Conservation (phyloP, 2,329 filamentous ascomycete genomes). For the Coleophoma crateriformis region DNA sequence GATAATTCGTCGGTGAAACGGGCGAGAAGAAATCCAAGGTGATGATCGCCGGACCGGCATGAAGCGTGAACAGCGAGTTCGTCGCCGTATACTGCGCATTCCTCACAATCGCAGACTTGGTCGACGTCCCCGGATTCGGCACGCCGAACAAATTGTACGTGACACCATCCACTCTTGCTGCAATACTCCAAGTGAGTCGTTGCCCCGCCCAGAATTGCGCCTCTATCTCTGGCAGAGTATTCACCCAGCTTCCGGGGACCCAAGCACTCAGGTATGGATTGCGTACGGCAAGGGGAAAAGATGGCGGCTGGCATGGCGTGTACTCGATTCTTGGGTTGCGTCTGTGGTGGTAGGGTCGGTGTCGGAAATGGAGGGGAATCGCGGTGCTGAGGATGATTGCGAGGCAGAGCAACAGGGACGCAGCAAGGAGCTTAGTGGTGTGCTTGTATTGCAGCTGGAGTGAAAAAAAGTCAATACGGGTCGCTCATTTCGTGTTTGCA, state of each 20-base stretch:
- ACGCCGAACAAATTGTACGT: constrained; percentile 27
- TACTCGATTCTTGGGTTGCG: neutral
- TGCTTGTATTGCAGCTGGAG: neutral
- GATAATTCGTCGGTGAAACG: constrained; percentile 25
- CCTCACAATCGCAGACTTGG: constrained; percentile 14
- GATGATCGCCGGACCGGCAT: constrained; percentile 19
- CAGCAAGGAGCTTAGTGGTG: neutral
- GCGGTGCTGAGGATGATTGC: neutral
- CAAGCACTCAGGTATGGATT: constrained; percentile 28
- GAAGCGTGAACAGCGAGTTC: constrained; percentile 23
- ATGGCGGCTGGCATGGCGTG: neutral
- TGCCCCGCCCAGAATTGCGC: constrained; percentile 29
- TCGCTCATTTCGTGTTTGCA: too few species aligned
- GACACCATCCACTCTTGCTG: constrained; percentile 25
- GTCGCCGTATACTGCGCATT: constrained; percentile 25
- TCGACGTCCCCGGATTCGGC: constrained; percentile 10
- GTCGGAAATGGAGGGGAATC: neutral
- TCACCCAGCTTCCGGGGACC: constrained; percentile 23
- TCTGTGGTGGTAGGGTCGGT: neutral
- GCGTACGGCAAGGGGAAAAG: constrained; percentile 22
- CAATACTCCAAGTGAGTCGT: constrained; percentile 25
- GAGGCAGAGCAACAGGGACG: neutral
- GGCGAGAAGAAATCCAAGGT: constrained; percentile 30
- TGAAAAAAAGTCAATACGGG: neutral
- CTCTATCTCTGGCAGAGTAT: constrained; percentile 18